Evolutionary conservation across 805 yeast genomes (phyloP), one percentile per base, ranked within the genome.

Genomic region (Candida arabinofermentans): DNA sequence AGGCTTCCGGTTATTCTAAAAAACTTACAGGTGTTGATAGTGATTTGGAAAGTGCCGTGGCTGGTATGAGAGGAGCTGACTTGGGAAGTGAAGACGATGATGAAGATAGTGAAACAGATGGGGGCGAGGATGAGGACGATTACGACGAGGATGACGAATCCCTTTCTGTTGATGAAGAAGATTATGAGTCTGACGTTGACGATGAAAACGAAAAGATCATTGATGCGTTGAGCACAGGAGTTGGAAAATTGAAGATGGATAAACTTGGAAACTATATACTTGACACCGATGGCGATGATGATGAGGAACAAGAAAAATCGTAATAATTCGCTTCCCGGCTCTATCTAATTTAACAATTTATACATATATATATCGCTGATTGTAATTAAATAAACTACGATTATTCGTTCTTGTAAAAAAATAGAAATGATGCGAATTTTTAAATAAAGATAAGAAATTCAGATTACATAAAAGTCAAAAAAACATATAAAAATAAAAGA

Each of bases 1-100:
- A 84, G 54, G 99, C 99, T 0, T 87, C 96, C 1, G 99, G 99
- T 1, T 88, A 74, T 55, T 66, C 68, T 17, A 75, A 68, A 49
- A 68, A 67, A 50, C 51, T 53, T 31, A 64, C 62, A 37, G 45
- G 58, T 43, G 75, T 73, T 42, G 75, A 69, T 34, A 72, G 74
- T 54, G 90, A 84, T 40, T 70, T 89, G 53, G 96, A 89, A 59
- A 72, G 70, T 30, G 96, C 96, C 2, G 79, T 89, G 38, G 72
- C 74, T 29, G 66, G 72, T 3, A 81, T 82, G 88, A 74, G 87
- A 64, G 67, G 67, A 4, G 62, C 67, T 19, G 65, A 59, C 22
- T 51, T 58, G 3, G 64, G 48, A 2, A 65, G 62, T 5, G 67
- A 59, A 1, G 67, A 59, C 1, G 49, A 47, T 2, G 59, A 47